phyloP scores from a whole-genome alignment of 2,329 filamentous ascomycete species.

The Escovopsis weberi region DNA sequence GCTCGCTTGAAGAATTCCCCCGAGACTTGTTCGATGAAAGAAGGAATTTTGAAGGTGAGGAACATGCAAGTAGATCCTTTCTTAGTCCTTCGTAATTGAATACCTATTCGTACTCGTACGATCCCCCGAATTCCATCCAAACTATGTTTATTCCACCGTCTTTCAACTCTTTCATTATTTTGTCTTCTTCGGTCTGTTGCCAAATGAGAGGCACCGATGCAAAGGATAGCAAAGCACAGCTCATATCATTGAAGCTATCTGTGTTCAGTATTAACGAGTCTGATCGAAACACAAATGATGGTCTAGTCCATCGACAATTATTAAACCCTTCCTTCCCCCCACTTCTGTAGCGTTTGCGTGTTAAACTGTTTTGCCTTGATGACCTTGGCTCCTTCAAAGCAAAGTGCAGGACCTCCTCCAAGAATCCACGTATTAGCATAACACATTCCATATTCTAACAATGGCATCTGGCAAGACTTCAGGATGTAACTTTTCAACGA shows the following conservation, averaged over 20 bases:
- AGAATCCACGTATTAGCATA: conserved; percentile 11
- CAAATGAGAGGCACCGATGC: background rate
- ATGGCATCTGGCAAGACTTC: conserved; percentile 3
- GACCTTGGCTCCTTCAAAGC: background rate
- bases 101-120: background rate
- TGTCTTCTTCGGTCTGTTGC: background rate
- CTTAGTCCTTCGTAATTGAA: background rate
- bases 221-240: background rate
- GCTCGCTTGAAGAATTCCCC: conserved; percentile 73
- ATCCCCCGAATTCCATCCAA: background rate
- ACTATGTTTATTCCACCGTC: too few relatives aligned
- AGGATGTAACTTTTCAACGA: conserved; percentile 2
- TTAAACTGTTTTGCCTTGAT: background rate
- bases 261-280: background rate
- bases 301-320: background rate
- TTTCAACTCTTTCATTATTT: too few relatives aligned
- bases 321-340: background rate
- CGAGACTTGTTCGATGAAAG: conserved; percentile 46
- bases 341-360: background rate
- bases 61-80: conserved; percentile 33
- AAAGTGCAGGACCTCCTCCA: background rate
- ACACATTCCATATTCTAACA: conserved; percentile 10
- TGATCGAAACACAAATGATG: background rate
- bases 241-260: background rate
- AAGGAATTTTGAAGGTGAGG: conserved; percentile 76